These are phyloP conservation scores for Gaeumannomyces sp. DNA, from an alignment of 2,329 filamentous ascomycete species.

Conservation along the genomic window DNA sequence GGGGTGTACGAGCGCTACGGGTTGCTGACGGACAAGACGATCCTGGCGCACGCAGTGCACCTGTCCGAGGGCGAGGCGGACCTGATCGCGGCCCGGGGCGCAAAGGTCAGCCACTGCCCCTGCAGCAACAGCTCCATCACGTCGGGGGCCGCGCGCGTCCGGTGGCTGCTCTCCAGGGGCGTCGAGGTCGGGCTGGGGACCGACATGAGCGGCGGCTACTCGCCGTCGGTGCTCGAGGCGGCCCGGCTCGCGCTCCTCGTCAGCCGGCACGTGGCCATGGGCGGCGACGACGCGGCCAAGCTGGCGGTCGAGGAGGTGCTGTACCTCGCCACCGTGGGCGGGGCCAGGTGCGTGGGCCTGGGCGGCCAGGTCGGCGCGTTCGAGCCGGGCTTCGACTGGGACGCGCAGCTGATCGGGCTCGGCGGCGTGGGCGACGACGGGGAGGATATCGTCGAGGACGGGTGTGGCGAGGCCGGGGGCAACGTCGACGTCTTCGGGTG, in stretches of 20 bases:
- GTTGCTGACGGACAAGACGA: slow-evolving; percentile 65
- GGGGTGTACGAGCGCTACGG: slow-evolving; percentile 70
- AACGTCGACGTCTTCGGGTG: slow-evolving; percentile 86
- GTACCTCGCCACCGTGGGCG: slow-evolving; percentile 82
- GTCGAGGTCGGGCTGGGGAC: slow-evolving; percentile 82
- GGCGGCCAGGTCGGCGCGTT: slow-evolving; percentile 69
- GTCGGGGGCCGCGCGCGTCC: slow-evolving; percentile 69
- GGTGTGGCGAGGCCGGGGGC: slow-evolving; percentile 28
- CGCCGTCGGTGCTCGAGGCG: slow-evolving; percentile 73
- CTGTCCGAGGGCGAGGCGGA: slow-evolving; percentile 59
- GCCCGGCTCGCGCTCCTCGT: slow-evolving; percentile 75
- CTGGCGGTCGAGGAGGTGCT: slow-evolving; percentile 80
- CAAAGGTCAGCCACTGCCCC: slow-evolving; percentile 79
- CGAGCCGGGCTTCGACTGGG: slow-evolving; percentile 81
- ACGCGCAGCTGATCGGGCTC: slow-evolving; percentile 76
- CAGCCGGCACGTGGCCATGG: slow-evolving; percentile 63
- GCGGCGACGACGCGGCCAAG: slow-evolving; percentile 50
- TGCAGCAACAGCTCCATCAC: slow-evolving; percentile 79
- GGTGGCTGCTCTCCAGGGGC: slow-evolving; percentile 66
- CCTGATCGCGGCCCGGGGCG: slow-evolving; percentile 53
- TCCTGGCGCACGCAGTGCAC: slow-evolving; percentile 82
- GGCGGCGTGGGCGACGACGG: slow-evolving; percentile 37
- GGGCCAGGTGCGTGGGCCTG: slow-evolving; percentile 74
- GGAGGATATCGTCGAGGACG: slow-evolving; percentile 19
- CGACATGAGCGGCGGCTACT: slow-evolving; percentile 85